Evolutionary conservation across 345 rosid species (phyloP).

Genomic region (Populus nigra): DNA sequence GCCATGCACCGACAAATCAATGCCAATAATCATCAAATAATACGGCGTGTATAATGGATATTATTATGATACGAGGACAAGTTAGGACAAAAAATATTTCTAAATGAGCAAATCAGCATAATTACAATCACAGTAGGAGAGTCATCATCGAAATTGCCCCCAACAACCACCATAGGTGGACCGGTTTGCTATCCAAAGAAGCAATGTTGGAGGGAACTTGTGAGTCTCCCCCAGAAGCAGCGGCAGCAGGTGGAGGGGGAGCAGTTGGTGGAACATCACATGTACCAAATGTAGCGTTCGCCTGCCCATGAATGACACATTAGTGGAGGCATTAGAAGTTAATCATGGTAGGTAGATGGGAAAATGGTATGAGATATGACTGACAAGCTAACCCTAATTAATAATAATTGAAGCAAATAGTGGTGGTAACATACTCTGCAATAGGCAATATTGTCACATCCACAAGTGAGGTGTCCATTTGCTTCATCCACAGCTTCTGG

Average conservation of each 20-base stretch:
- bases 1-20: not conserved
- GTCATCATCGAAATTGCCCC: conserved; percentile 33
- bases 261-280: conserved; percentile 68
- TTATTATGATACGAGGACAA: not conserved
- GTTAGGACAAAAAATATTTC: not conserved
- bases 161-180: conserved; percentile 29
- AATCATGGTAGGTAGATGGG: not conserved
- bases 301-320: conserved; percentile 37
- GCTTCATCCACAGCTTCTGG: conserved; percentile 77
- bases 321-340: not conserved
- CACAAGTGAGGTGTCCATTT: conserved; percentile 92
- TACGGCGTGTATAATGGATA: not conserved
- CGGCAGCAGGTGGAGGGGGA: conserved; percentile 72
- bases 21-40: not conserved
- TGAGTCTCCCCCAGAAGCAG: conserved; percentile 20
- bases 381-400: not conserved
- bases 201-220: conserved; percentile 28
- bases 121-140: conserved; percentile 29
- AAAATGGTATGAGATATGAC: not conserved
- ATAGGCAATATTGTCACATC: conserved; percentile 65
- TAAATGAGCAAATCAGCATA: conserved; percentile 8
- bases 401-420: not conserved
- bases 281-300: conserved; percentile 65
- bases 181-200: conserved; percentile 14
- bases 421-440: conserved; percentile 58